Percentiles rank a stretch among this genome's conserved stretches.
Conservation (phyloP, 108 stramenopile genomes). For the Asterionellopsis glacialis region DNA sequence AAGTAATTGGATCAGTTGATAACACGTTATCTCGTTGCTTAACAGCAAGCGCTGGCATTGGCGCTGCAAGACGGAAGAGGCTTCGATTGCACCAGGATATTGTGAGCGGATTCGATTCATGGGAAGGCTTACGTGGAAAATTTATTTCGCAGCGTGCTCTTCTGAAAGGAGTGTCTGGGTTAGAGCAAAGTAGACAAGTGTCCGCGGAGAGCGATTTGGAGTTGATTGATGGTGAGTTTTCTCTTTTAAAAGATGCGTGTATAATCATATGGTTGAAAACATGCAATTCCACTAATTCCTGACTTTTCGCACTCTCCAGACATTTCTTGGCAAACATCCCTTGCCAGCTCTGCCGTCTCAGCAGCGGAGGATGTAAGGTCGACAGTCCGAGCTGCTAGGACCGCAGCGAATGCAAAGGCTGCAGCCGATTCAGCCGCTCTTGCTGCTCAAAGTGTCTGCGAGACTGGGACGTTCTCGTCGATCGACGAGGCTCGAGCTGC, state of each 20-base stretch:
- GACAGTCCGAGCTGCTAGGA: slow-evolving; percentile 63
- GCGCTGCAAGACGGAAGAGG: slow-evolving; percentile 40
- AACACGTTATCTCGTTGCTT: slow-evolving; percentile 53
- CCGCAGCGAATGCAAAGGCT: slow-evolving; percentile 60
- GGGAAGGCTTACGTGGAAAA: slow-evolving; percentile 69
- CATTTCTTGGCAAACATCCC: slow-evolving; percentile 77
- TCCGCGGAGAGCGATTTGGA: slow-evolving; percentile 47
- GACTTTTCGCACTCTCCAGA: slow-evolving; percentile 28
- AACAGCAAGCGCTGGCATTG: slow-evolving; percentile 46
- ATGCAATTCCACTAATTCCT: background rate
- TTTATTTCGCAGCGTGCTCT: slow-evolving; percentile 70
- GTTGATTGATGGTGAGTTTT: slow-evolving; percentile 63
- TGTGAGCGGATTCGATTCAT: slow-evolving; percentile 71
- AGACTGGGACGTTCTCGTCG: slow-evolving; percentile 37
- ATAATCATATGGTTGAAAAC: slow-evolving; percentile 4
- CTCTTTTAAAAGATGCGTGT: slow-evolving; percentile 3
- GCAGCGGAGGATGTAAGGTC: slow-evolving; percentile 74
- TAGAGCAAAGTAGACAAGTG: slow-evolving; percentile 45
- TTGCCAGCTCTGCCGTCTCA: slow-evolving; percentile 68
- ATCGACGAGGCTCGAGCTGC: slow-evolving; percentile 62
- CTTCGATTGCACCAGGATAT: slow-evolving; percentile 49
- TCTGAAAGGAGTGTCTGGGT: slow-evolving; percentile 57
- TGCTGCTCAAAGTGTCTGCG: slow-evolving; percentile 41
- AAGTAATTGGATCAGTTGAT: slow-evolving; percentile 69
- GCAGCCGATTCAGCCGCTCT: slow-evolving; percentile 48